phyloP scores from a whole-genome alignment of 2,329 filamentous ascomycete genomes.

The Stagonosporopsis cucurbitacearum region DNA sequence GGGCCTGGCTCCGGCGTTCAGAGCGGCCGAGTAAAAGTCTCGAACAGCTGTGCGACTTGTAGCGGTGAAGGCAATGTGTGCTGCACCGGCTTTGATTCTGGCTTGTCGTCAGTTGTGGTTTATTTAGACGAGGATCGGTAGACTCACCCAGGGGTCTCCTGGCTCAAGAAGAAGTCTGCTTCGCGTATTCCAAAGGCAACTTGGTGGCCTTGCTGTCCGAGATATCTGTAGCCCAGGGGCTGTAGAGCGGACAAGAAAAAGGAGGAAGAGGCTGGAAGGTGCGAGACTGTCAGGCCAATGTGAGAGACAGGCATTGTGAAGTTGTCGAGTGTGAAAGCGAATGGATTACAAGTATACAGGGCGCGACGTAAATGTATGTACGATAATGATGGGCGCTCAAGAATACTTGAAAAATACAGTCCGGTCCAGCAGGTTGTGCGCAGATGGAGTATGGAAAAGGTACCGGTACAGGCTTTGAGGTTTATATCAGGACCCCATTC shows the following conservation, averaged over 20 bases:
- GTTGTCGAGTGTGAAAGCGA: slow-evolving; percentile 3
- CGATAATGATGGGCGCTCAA: slow-evolving; percentile 17
- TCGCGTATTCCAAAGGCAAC: slow-evolving; percentile 66
- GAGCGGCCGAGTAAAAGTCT: slow-evolving; percentile 73
- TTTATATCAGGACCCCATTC: slow-evolving; percentile 43
- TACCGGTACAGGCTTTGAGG: slow-evolving; percentile 32
- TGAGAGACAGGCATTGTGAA: slow-evolving; percentile 65
- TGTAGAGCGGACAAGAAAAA: slow-evolving; percentile 84
- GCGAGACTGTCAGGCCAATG: slow-evolving; percentile 72
- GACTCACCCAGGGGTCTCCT: slow-evolving; percentile 64
- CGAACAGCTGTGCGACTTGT: slow-evolving; percentile 69
- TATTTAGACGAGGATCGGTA: slow-evolving; percentile 21
- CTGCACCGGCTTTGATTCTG: slow-evolving; percentile 59
- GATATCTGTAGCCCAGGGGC: slow-evolving; percentile 76
- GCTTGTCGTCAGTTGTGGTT: slow-evolving; percentile 29
- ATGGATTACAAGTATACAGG: slow-evolving; percentile 25
- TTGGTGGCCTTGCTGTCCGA: slow-evolving; percentile 66
- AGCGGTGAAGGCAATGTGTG: slow-evolving; percentile 73
- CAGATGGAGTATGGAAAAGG: slow-evolving; percentile 19
- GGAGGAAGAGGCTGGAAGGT: slow-evolving; percentile 79
- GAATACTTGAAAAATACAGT: background rate
- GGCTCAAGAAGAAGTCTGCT: slow-evolving; percentile 69
- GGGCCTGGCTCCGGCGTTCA: slow-evolving; percentile 68
- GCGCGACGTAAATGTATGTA: slow-evolving; percentile 10
- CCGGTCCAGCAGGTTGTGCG: slow-evolving; percentile 4